Conservation (phyloP, 495 filamentous ascomycete genomes). For the Amorphotheca resinae region DNA sequence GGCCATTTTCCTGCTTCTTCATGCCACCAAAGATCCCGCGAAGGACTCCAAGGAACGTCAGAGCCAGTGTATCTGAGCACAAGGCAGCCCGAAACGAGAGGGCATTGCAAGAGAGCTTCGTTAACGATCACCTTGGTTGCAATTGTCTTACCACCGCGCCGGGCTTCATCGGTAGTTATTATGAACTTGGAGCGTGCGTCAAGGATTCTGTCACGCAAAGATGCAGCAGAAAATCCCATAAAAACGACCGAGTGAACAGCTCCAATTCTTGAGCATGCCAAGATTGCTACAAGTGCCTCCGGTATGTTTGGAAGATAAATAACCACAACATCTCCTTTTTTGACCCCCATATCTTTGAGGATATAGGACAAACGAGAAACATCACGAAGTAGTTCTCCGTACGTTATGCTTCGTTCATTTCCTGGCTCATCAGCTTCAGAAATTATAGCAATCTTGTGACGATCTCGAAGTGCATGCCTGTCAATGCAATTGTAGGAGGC, state of each 20-base stretch:
- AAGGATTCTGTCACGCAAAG: conserved; percentile 85
- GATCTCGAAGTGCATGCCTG: conserved; percentile 86
- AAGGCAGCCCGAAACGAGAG: conserved; percentile 70
- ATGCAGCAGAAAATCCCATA: conserved; percentile 94
- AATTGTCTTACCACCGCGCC: conserved; percentile 93
- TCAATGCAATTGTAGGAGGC: conserved; percentile 97
- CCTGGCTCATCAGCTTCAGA: conserved; percentile 91
- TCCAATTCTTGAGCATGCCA: conserved; percentile 85
- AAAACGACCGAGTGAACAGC: conserved; percentile 98
- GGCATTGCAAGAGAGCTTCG: conserved; percentile 93
- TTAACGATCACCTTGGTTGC: conserved; percentile 99
- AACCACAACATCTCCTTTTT: conserved; percentile 94
- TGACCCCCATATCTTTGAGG: conserved; percentile 86
- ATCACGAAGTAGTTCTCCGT: conserved; percentile 84
- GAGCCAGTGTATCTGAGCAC: conserved; percentile 94
- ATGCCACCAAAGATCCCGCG: conserved; percentile 94
- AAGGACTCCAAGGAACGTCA: conserved; percentile 79
- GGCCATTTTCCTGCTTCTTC: conserved; percentile 96
- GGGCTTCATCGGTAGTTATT: conserved; percentile 95
- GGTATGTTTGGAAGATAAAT: conserved; percentile 99
- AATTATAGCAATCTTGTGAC: conserved; percentile 86
- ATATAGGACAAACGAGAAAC: conserved; percentile 78
- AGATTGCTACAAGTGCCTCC: conserved; percentile 80
- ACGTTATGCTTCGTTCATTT: conserved; percentile 82
- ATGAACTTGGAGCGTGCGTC: conserved; percentile 84